A percentile compares a stretch with the other conserved stretches of the same genome.
These are phyloP conservation scores for Karstenula rhodostoma DNA, from an alignment of 2,329 filamentous ascomycete genomes.

Conservation along the genomic window DNA sequence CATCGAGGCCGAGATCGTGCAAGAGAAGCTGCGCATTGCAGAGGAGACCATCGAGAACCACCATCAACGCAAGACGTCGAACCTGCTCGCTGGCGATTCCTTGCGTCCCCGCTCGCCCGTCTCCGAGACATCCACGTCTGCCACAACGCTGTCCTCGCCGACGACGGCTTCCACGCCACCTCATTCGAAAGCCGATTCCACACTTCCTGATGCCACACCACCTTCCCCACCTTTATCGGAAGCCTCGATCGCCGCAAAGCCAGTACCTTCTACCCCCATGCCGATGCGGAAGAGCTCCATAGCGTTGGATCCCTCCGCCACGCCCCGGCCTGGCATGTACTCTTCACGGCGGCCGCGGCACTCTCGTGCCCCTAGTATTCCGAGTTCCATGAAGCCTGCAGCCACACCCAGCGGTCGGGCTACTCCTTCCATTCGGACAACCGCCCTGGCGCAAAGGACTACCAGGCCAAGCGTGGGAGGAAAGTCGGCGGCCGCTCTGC, in stretches of 20 bases:
- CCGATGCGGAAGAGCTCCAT: conserved; percentile 55
- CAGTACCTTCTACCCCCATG: conserved; percentile 51
- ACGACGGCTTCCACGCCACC: conserved; percentile 88
- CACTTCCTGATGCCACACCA: conserved; percentile 77
- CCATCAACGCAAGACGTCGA: conserved; percentile 60
- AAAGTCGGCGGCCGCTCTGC: conserved; percentile 58
- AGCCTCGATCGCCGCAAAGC: conserved; percentile 67
- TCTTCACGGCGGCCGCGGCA: conserved; percentile 57
- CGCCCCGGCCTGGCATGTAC: conserved; percentile 62
- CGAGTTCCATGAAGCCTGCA: conserved; percentile 51
- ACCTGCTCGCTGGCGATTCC: conserved; percentile 58
- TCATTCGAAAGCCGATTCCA: conserved; percentile 68
- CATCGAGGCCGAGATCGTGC: conserved; percentile 92
- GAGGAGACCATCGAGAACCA: conserved; percentile 60
- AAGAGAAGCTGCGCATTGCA: conserved; percentile 87
- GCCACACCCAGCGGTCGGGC: conserved; percentile 48
- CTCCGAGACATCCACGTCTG: conserved; percentile 79
- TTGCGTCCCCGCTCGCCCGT: conserved; percentile 70
- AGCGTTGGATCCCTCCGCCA: conserved; percentile 60
- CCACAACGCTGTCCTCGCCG: conserved; percentile 86
- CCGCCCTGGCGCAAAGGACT: conserved; percentile 46
- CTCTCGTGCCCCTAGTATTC: conserved; percentile 66
- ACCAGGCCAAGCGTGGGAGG: conserved; percentile 53
- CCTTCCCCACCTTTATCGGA: conserved; percentile 96
- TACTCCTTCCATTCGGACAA: conserved; percentile 54